These are phyloP conservation scores for Dothistroma septosporum DNA, from an alignment of 2,329 filamentous ascomycete genomes.

Conservation along the genomic window DNA sequence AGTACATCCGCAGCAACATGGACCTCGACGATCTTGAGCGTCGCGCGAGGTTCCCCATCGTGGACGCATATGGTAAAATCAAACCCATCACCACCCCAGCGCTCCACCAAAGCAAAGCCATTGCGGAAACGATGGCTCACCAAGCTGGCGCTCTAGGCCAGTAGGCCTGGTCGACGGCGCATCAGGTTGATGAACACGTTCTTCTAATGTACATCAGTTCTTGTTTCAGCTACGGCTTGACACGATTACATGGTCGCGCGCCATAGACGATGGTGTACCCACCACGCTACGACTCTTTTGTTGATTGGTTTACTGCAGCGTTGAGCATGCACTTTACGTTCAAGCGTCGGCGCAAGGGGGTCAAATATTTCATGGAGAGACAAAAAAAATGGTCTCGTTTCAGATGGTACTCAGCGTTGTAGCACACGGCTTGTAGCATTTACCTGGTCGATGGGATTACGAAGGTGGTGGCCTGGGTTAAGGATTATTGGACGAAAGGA, in stretches of 20 bases:
- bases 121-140: slow-evolving; percentile 5
- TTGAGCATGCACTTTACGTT: slow-evolving; percentile 7
- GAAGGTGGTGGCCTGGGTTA: background rate
- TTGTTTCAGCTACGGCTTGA: slow-evolving; percentile 3
- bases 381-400: background rate
- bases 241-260: background rate
- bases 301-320: slow-evolving; percentile 6
- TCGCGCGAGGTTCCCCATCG: slow-evolving; percentile 64
- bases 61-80: slow-evolving; percentile 42
- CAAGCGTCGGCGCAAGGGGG: slow-evolving; percentile 9
- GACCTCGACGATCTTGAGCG: slow-evolving; percentile 77
- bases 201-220: background rate
- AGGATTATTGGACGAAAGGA: too few relatives aligned
- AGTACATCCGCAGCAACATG: slow-evolving; percentile 81
- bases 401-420: background rate
- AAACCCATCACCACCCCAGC: slow-evolving; percentile 17
- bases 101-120: slow-evolving; percentile 32
- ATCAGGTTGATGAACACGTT: background rate
- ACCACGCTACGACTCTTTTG: slow-evolving; percentile 1
- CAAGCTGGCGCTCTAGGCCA: slow-evolving; percentile 25
- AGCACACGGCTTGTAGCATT: background rate
- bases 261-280: background rate
- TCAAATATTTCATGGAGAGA: background rate
- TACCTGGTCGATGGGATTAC: background rate
- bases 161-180: slow-evolving; percentile 18